Evolutionary conservation across 106 monocot species (phyloP).

Genomic region (Gastrodia elata): DNA sequence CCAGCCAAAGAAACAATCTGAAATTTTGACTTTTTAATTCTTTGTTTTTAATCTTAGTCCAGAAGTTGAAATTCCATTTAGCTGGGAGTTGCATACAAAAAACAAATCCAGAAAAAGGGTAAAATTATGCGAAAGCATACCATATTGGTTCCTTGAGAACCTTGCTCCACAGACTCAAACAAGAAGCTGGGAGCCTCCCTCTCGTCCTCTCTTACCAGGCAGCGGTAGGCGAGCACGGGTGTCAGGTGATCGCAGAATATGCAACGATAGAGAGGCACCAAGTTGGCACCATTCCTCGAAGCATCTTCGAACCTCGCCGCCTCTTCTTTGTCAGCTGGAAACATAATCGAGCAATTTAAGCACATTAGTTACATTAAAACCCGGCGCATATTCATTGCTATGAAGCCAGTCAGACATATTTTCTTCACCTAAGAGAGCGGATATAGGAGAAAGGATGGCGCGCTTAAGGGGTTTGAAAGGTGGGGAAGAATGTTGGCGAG

Average conservation of each 20-base stretch:
- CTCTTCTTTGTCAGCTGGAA: conserved; percentile 26
- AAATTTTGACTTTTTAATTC: neutral
- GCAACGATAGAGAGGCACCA: conserved; percentile 33
- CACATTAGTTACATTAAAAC: neutral
- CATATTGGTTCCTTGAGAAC: conserved; percentile 31
- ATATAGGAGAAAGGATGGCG: neutral
- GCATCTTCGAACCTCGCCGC: conserved; percentile 27
- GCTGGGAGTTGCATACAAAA: neutral
- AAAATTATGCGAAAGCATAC: conserved; percentile 12
- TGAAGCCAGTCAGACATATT: neutral
- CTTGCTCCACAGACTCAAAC: conserved; percentile 61
- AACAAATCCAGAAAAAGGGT: neutral
- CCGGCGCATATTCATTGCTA: neutral
- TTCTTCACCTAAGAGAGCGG: conserved; percentile 6
- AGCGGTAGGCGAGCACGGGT: conserved; percentile 40
- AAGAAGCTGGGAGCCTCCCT: conserved; percentile 58
- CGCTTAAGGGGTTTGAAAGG: neutral
- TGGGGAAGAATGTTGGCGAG: neutral
- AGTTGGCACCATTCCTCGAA: conserved; percentile 22
- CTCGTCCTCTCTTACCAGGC: conserved; percentile 46
- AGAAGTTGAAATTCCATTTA: neutral
- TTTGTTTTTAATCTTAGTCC: neutral
- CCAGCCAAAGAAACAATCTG: neutral
- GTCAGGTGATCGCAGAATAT: conserved; percentile 43
- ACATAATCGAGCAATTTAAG: conserved; percentile 5